Percentiles rank a stretch among this genome's conserved stretches.
phyloP scores from a whole-genome alignment of 441 rosid genomes.

The Rhodomyrtus psidioides region DNA sequence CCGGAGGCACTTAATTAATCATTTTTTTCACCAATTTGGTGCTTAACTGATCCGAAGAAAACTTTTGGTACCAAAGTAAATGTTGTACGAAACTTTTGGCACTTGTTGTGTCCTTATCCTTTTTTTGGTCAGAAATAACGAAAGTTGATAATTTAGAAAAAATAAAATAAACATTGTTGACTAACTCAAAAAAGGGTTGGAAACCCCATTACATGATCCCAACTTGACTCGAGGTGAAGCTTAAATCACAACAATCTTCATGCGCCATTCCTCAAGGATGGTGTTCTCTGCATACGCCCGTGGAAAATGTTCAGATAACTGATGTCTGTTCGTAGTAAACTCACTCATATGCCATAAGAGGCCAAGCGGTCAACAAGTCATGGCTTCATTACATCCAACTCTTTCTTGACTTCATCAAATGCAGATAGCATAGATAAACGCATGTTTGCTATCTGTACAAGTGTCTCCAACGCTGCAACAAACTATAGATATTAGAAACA shows the following conservation, averaged over 20 bases:
- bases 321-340: background rate
- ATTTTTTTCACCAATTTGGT: no score
- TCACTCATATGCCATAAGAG: background rate
- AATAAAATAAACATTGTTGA: no score
- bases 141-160: no score
- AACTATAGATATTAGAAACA: background rate
- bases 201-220: background rate
- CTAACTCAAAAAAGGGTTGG: no score
- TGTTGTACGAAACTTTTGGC: no score
- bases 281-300: background rate
- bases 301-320: background rate
- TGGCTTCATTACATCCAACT: slow-evolving; percentile 20
- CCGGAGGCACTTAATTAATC: no score
- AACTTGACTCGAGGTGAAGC: background rate
- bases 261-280: background rate
- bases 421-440: slow-evolving; percentile 54
- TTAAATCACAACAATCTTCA: background rate
- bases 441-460: slow-evolving; percentile 73
- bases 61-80: no score
- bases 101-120: no score
- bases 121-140: no score
- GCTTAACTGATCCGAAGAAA: no score
- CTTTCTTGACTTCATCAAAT: slow-evolving; percentile 29
- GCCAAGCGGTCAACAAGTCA: background rate
- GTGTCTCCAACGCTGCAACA: slow-evolving; percentile 62